A percentile compares a stretch with the other conserved stretches of the same genome.
These are phyloP conservation scores for Hirsutella minnesotensis DNA, from an alignment of 2,329 filamentous ascomycete species.

Conservation along the genomic window DNA sequence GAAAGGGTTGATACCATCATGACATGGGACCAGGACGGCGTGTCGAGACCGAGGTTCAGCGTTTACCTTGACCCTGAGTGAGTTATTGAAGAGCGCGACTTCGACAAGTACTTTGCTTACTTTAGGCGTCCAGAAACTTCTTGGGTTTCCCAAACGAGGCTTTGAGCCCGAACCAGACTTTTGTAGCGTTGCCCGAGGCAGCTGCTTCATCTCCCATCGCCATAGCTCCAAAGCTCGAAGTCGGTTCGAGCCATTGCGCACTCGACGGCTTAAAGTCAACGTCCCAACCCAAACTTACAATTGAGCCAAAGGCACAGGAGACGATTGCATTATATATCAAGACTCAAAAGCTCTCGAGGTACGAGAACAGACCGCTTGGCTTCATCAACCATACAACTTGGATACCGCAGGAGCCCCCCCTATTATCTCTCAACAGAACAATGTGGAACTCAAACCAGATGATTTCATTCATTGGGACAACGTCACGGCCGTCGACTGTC, in stretches of 20 bases:
- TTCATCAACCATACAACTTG: slow-evolving; percentile 15
- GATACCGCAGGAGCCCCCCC: slow-evolving; percentile 10
- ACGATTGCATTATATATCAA: slow-evolving; percentile 13
- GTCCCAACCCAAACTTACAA: background rate
- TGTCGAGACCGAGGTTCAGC: slow-evolving; percentile 7
- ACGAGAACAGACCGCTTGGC: slow-evolving; percentile 11
- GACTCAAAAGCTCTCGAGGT: slow-evolving; percentile 11
- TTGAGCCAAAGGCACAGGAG: slow-evolving; percentile 6
- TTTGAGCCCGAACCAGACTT: slow-evolving; percentile 9
- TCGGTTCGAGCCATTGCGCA: slow-evolving; percentile 3
- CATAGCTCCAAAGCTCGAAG: background rate
- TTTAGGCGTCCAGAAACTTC: slow-evolving; percentile 13
- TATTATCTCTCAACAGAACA: slow-evolving; percentile 9
- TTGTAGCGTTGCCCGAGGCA: slow-evolving; percentile 3
- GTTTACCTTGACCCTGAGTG: slow-evolving; percentile 15
- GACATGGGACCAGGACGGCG: slow-evolving; percentile 5
- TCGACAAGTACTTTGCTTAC: background rate
- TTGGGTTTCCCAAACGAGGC: slow-evolving; percentile 10
- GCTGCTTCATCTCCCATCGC: background rate
- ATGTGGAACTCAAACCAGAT: slow-evolving; percentile 13
- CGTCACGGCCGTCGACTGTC: slow-evolving; percentile 7
- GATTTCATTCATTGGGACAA: slow-evolving; percentile 8
- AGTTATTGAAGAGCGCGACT: background rate
- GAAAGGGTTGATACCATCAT: slow-evolving; percentile 12
- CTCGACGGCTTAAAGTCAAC: slow-evolving; percentile 2